These are phyloP conservation scores for Aureobasidium melanogenum DNA, from an alignment of 2,329 filamentous ascomycete species.

Conservation along the genomic window DNA sequence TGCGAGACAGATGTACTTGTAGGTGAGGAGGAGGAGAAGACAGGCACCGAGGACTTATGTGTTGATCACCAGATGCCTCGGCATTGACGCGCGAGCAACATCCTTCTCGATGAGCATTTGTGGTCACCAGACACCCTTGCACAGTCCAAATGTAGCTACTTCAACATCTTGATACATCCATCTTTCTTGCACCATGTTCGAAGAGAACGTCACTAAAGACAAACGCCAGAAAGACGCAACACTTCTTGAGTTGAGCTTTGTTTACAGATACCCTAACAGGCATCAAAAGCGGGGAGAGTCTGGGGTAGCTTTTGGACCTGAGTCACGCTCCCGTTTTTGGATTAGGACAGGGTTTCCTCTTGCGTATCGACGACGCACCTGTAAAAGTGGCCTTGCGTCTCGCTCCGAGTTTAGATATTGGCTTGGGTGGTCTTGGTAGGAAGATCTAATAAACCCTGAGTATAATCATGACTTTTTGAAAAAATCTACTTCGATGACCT, in stretches of 20 bases:
- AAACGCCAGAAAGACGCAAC: not conserved
- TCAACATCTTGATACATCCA: not conserved
- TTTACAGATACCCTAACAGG: not conserved
- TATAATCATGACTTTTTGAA: no score
- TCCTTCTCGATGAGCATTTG: not conserved
- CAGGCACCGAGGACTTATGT: slow-evolving; percentile 2
- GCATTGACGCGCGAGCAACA: not conserved
- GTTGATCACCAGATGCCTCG: slow-evolving; percentile 9
- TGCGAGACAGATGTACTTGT: not conserved
- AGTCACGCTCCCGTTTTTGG: not conserved
- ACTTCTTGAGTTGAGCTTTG: not conserved
- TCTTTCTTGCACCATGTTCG: no score
- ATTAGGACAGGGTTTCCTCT: not conserved
- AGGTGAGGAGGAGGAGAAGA: not conserved
- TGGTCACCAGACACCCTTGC: not conserved
- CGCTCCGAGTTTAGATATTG: not conserved
- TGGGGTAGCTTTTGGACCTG: not conserved
- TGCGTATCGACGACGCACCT: not conserved
- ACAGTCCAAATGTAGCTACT: not conserved
- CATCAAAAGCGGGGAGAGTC: not conserved
- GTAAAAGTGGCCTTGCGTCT: not conserved
- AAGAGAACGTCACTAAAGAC: no score
- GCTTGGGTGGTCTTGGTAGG: not conserved
- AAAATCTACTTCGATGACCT: not conserved
- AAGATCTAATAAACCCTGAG: not conserved